phyloP scores from a whole-genome alignment of 2,329 filamentous ascomycete species.

The Fusarium chuoi region DNA sequence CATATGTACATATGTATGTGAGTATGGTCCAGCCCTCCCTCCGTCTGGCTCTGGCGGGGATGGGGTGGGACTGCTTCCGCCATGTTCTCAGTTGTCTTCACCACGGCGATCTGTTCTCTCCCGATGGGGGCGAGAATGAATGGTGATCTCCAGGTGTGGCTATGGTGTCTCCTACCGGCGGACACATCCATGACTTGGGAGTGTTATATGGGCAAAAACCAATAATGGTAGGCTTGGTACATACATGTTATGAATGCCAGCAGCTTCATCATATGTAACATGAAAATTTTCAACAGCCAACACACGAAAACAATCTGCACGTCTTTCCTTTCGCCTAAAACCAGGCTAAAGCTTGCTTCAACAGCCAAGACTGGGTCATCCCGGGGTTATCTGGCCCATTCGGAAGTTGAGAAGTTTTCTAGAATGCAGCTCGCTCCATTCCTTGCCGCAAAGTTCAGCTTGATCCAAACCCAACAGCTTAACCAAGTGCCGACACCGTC shows the following conservation, averaged over 20 bases:
- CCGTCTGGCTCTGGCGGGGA: conserved; percentile 11
- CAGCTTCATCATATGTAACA: conserved; percentile 29
- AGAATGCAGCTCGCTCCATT: conserved; percentile 25
- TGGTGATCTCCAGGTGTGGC: background rate
- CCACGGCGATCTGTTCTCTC: conserved; percentile 20
- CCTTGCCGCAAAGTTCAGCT: conserved; percentile 31
- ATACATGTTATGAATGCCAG: background rate
- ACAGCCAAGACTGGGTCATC: conserved; percentile 23
- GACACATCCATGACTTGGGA: background rate
- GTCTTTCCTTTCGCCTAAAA: conserved; percentile 16
- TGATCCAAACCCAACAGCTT: conserved; percentile 14
- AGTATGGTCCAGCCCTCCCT: conserved; percentile 1
- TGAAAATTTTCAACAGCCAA: conserved; percentile 29
- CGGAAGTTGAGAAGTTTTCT: conserved; percentile 17
- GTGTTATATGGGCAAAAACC: background rate
- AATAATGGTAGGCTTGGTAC: conserved; percentile 1
- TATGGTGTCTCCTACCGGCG: background rate
- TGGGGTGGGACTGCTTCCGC: conserved; percentile 24
- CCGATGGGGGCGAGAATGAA: background rate
- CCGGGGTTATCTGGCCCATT: conserved; percentile 17
- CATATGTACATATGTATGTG: background rate
- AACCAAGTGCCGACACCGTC: conserved; percentile 18
- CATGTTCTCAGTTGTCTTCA: background rate
- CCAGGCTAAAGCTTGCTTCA: conserved; percentile 28
- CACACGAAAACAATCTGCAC: conserved; percentile 30